Base-by-base conservation (phyloP, 2,329 filamentous ascomycete species). In the Fusarium nelsonii region DNA sequence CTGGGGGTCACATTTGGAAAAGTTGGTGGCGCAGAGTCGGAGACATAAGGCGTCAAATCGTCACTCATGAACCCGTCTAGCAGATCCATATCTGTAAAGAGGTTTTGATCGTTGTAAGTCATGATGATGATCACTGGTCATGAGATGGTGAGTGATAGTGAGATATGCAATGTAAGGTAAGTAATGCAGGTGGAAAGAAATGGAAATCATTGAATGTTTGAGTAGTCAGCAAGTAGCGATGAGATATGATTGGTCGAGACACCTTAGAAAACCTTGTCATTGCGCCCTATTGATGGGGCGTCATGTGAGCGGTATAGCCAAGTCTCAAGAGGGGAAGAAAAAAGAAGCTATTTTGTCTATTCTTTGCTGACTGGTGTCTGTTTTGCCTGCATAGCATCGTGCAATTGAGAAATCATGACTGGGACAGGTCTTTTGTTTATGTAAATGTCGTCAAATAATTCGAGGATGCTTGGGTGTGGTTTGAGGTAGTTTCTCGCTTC, bases 271-370 rank as follows among this genome's bases (percentile, higher is more conserved):
- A 61, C 57, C 54, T 69, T 71, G 69, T 71, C 69, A 71, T 71
- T 43, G 20, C 69, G 69, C 69, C 69, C 69, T 71, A 70, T 66
- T 71, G 54, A 67, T 71, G 69, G 69, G 69, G 65, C 64, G 52
- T 68, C 54, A 64, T 64, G 63, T 64, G 68, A 66, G 53, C 44
- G 40, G 16, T 33, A 30, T 9, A 30, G 28, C 28, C 30, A 9
- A 8, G 30, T 11, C 8, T 45, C 16, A n/a, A 10, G 40, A 45
- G 62, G 60, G 54, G 44, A 32, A 52, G 32, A 23, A 37, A 39
- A 37, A 14, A 43, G 16, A 41, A 44, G n/a, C 41, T 55, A 48
- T 48, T 48, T 34, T 50, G 20, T 37, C 11, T 63, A 48, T 50
- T 48, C 43, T 18, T 50, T 44, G 15, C 32, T 33, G 33, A 40